Percentiles rank a stretch among this genome's conserved stretches.
phyloP scores from a whole-genome alignment of 2,329 filamentous ascomycete species.

The Fusarium sp. region DNA sequence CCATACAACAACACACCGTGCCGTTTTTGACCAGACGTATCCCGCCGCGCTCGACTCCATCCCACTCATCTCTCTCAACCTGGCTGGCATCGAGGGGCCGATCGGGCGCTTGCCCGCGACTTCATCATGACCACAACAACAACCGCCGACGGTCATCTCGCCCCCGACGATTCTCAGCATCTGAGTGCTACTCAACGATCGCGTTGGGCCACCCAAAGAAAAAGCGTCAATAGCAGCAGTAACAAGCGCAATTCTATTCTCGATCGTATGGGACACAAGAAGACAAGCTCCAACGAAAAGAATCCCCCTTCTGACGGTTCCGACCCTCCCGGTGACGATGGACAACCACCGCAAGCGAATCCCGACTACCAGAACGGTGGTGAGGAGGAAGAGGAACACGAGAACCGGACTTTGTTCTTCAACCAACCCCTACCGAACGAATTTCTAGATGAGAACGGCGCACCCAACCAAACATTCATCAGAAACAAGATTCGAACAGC shows the following conservation, averaged over 20 bases:
- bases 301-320: constrained; percentile 60
- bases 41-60: constrained; percentile 26
- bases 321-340: constrained; percentile 41
- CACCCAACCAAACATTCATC: constrained; percentile 75
- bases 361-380: constrained; percentile 50
- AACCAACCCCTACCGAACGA: constrained; percentile 82
- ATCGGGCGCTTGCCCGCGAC: constrained; percentile 55
- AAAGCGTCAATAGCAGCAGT: constrained; percentile 77
- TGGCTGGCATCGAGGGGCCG: constrained; percentile 53
- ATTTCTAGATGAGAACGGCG: constrained; percentile 83
- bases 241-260: constrained; percentile 87
- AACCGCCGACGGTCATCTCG: constrained; percentile 44
- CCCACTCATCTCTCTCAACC: constrained; percentile 43
- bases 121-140: constrained; percentile 51
- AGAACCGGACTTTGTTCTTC: constrained; percentile 78
- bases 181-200: constrained; percentile 73
- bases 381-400: constrained; percentile 55
- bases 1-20: neutral
- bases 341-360: constrained; percentile 45
- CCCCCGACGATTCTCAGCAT: constrained; percentile 31
- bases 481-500: constrained; percentile 98
- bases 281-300: constrained; percentile 73
- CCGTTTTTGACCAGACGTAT: constrained; percentile 14
- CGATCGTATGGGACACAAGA: constrained; percentile 76
- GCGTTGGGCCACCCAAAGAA: constrained; percentile 95